Conservation (phyloP, 345 rosid species). For the Gossypioides kirkii region DNA sequence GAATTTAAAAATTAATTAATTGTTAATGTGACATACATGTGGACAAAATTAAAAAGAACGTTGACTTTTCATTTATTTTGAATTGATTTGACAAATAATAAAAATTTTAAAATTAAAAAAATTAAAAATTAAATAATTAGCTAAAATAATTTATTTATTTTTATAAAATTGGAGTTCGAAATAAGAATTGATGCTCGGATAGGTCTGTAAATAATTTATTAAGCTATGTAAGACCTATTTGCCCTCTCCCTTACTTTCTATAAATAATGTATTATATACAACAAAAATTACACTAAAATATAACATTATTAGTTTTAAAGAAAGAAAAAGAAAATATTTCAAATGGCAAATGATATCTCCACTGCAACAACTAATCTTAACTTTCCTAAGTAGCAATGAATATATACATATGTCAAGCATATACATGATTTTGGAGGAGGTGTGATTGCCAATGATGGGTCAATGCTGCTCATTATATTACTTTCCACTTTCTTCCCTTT, state of each 20-base stretch:
- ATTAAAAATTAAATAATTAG: no score
- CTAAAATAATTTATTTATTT: no score
- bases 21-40: no score
- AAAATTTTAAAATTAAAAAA: fast-evolving
- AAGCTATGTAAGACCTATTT: background rate
- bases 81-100: fast-evolving
- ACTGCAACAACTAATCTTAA: background rate
- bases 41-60: fast-evolving
- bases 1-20: no score
- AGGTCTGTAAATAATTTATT: no score
- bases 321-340: background rate
- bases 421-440: background rate
- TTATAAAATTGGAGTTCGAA: no score
- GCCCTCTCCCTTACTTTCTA: background rate
- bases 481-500: background rate
- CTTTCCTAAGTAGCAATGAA: background rate
- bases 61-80: no score
- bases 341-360: background rate
- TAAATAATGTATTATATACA: background rate
- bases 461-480: background rate
- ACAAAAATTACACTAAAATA: background rate
- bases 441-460: background rate
- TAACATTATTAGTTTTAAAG: background rate
- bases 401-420: constrained; percentile 9
- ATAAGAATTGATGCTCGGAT: no score